Conservation (phyloP, 345 rosid species). For the Salix suchowensis region DNA sequence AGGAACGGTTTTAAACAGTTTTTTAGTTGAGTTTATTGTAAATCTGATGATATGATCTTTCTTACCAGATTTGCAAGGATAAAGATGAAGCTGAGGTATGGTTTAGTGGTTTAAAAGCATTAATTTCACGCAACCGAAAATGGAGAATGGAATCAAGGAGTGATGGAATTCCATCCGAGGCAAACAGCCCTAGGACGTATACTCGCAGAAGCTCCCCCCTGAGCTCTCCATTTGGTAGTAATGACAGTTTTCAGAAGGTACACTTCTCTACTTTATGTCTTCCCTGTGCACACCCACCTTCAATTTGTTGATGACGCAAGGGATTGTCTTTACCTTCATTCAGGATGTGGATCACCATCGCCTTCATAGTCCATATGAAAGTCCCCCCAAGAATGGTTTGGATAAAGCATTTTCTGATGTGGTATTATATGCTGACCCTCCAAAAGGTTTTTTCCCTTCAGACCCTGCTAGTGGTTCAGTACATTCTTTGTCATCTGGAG, state of each 20-base stretch:
- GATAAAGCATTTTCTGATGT: slow-evolving; percentile 88
- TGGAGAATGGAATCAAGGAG: slow-evolving; percentile 72
- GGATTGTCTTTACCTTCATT: slow-evolving; percentile 15
- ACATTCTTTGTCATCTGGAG: slow-evolving; percentile 93
- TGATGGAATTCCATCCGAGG: slow-evolving; percentile 66
- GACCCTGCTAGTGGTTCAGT: slow-evolving; percentile 83
- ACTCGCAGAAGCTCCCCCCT: slow-evolving; percentile 92
- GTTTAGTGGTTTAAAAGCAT: slow-evolving; percentile 80
- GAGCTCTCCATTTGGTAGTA: slow-evolving; percentile 76
- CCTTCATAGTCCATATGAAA: slow-evolving; percentile 85
- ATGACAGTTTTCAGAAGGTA: slow-evolving; percentile 89
- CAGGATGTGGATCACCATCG: slow-evolving; percentile 82
- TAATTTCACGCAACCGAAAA: slow-evolving; percentile 55
- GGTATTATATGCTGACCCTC: slow-evolving; percentile 69
- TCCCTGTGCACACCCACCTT: slow-evolving; percentile 1
- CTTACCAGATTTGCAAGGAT: slow-evolving; percentile 66
- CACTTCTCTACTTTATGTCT: slow-evolving; percentile 9
- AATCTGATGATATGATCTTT: slow-evolving; percentile 9
- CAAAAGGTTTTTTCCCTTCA: slow-evolving; percentile 75
- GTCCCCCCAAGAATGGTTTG: slow-evolving; percentile 89
- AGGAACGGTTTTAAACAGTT: neutral
- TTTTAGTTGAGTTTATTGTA: slow-evolving; percentile 7
- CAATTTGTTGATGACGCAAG: neutral
- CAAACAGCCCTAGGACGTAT: slow-evolving; percentile 85
- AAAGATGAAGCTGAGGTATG: slow-evolving; percentile 82